phyloP scores from a whole-genome alignment of 2,329 filamentous ascomycete species.

The Diaporthe vexans region DNA sequence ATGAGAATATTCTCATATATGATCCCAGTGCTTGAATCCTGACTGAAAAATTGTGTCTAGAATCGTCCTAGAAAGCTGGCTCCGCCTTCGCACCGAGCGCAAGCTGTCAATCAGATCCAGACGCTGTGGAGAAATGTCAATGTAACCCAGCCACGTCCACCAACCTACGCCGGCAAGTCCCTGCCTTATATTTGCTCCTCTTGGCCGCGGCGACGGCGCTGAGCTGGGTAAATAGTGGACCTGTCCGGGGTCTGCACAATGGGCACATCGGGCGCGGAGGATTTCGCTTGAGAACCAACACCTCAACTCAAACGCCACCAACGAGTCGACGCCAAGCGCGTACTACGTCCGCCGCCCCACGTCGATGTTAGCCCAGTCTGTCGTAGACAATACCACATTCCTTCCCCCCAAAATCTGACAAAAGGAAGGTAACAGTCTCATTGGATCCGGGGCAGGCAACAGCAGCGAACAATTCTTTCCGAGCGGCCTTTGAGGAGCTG shows the following conservation, averaged over 20 bases:
- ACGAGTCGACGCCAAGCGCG: background rate
- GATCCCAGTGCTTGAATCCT: background rate
- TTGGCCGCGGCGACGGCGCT: background rate
- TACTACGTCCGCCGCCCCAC: background rate
- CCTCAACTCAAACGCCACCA: background rate
- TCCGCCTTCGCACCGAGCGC: no score
- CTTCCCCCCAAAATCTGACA: no score
- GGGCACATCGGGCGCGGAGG: background rate
- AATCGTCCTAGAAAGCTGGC: background rate
- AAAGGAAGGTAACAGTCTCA: no score
- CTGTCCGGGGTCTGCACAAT: background rate
- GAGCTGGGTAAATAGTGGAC: background rate
- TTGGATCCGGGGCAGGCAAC: background rate
- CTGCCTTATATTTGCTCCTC: background rate
- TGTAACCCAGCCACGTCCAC: background rate
- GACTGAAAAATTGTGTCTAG: background rate
- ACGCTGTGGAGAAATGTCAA: background rate
- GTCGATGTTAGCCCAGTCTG: background rate
- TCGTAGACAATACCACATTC: no score
- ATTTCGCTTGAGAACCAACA: slow-evolving; percentile 5
- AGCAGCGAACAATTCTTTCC: background rate
- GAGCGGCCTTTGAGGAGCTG: background rate
- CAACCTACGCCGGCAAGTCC: background rate
- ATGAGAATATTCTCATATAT: no score
- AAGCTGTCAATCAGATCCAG: background rate